Percentiles rank a stretch among this genome's conserved stretches.
phyloP scores from a whole-genome alignment of 306 rosid genomes.

The Corylus americana region DNA sequence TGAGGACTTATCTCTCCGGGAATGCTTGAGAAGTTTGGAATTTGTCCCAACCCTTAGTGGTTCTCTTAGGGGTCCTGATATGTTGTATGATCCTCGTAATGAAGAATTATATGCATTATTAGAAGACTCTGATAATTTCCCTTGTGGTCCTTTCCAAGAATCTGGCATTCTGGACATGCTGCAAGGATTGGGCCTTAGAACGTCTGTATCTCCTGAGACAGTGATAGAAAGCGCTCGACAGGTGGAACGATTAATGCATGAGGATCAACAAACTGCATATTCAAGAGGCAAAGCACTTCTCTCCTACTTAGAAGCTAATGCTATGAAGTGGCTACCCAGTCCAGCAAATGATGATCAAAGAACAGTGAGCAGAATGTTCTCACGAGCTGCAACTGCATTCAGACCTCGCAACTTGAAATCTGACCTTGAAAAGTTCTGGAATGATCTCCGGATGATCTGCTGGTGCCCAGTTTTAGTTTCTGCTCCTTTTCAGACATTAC shows the following conservation, averaged over 20 bases:
- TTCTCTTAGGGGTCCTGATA: conserved; percentile 68
- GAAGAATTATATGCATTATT: conserved; percentile 85
- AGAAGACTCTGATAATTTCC: conserved; percentile 76
- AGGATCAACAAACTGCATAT: conserved; percentile 77
- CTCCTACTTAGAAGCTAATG: conserved; percentile 92
- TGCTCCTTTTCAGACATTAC: conserved; percentile 76
- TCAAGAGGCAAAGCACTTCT: conserved; percentile 79
- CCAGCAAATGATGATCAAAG: conserved; percentile 58
- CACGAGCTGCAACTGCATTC: conserved; percentile 74
- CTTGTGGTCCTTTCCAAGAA: conserved; percentile 70
- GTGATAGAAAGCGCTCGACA: conserved; percentile 77
- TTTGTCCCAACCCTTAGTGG: conserved; percentile 69
- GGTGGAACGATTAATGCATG: conserved; percentile 70
- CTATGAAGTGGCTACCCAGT: conserved; percentile 85
- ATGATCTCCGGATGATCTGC: conserved; percentile 70
- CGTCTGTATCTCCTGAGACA: conserved; percentile 76
- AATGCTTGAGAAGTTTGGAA: conserved; percentile 66
- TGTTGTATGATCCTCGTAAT: conserved; percentile 80
- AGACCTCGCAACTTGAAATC: conserved; percentile 63
- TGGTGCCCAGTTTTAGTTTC: conserved; percentile 90
- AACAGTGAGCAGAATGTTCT: conserved; percentile 72
- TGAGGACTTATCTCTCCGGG: conserved; percentile 74
- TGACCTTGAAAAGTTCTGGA: conserved; percentile 87
- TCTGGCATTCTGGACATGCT: conserved; percentile 70
- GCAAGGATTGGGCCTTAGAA: conserved; percentile 84